phyloP scores from a whole-genome alignment of 352 stramenopile genomes.

The Globisporangium paddicum region DNA sequence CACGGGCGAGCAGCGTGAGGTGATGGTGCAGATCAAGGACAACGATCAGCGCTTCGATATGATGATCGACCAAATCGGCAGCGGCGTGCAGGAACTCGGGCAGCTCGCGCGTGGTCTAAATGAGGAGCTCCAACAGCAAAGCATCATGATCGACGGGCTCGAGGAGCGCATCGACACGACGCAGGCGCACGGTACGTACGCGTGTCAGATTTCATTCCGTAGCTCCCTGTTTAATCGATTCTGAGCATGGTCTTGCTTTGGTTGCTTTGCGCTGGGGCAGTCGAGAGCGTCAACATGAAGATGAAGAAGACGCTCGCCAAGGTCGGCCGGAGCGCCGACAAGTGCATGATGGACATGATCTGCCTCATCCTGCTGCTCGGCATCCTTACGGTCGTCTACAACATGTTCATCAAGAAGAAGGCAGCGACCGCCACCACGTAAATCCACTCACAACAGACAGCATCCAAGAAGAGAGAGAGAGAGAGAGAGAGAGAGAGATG shows the following conservation, averaged over 20 bases:
- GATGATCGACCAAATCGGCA: slow-evolving; percentile 84
- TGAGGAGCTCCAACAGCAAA: slow-evolving; percentile 82
- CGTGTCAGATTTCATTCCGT: not conserved
- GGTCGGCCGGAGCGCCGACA: slow-evolving; percentile 68
- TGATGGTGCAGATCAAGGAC: slow-evolving; percentile 71
- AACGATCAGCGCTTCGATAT: slow-evolving; percentile 84
- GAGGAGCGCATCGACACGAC: slow-evolving; percentile 79
- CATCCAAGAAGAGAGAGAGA: not conserved
- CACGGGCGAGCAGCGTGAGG: slow-evolving; percentile 57
- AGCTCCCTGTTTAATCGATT: not conserved
- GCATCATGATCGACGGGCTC: slow-evolving; percentile 85
- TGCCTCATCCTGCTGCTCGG: slow-evolving; percentile 82
- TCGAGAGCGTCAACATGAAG: slow-evolving; percentile 81
- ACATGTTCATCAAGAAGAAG: slow-evolving; percentile 86
- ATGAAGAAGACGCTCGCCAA: slow-evolving; percentile 82
- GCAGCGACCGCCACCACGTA: not conserved
- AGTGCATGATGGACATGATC: slow-evolving; percentile 91
- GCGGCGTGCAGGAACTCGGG: slow-evolving; percentile 71
- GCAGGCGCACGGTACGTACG: slow-evolving; percentile 50
- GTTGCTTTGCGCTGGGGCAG: slow-evolving; percentile 18
- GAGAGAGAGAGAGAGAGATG: not conserved
- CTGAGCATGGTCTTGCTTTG: no score
- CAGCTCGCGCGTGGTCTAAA: slow-evolving; percentile 74
- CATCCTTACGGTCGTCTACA: slow-evolving; percentile 82
- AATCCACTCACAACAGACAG: not conserved